Percentiles rank a stretch among this genome's conserved stretches.
Conservation (phyloP, 768 basidiomycete genomes). For the Lepiota venenata region DNA sequence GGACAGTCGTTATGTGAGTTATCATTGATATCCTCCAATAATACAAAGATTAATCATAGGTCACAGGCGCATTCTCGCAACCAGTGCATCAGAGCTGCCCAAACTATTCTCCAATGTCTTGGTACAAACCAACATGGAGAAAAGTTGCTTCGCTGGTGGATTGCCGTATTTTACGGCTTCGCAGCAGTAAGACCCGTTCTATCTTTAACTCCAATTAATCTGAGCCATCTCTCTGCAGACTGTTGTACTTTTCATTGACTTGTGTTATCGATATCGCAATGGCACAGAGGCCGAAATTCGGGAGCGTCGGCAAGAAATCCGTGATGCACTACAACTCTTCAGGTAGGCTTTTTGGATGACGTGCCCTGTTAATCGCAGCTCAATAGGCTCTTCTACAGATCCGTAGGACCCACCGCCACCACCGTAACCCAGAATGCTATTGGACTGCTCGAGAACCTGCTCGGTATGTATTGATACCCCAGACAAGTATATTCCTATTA, state of each 20-base stretch:
- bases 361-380: slow-evolving; percentile 4
- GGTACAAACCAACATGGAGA: slow-evolving; percentile 19
- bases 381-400: background rate
- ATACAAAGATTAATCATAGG: background rate
- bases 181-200: slow-evolving; percentile 17
- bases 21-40: too few species aligned
- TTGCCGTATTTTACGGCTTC: slow-evolving; percentile 22
- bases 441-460: slow-evolving; percentile 19
- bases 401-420: background rate
- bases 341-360: slow-evolving; percentile 16
- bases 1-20: slow-evolving; percentile 21
- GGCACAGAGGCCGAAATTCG: slow-evolving; percentile 17
- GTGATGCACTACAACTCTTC: slow-evolving; percentile 20
- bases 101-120: slow-evolving; percentile 19
- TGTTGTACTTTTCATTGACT: slow-evolving; percentile 23
- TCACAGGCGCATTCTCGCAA: slow-evolving; percentile 19
- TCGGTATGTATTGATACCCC: slow-evolving; percentile 19
- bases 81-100: slow-evolving; percentile 23
- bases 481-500: background rate
- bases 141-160: slow-evolving; percentile 22
- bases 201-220: background rate
- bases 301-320: slow-evolving; percentile 16
- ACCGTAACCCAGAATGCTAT: slow-evolving; percentile 21
- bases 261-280: slow-evolving; percentile 16
- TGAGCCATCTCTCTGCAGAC: slow-evolving; percentile 10